These are phyloP conservation scores for Fraxinus americana DNA, from an alignment of 257 asterid species.

Conservation along the genomic window DNA sequence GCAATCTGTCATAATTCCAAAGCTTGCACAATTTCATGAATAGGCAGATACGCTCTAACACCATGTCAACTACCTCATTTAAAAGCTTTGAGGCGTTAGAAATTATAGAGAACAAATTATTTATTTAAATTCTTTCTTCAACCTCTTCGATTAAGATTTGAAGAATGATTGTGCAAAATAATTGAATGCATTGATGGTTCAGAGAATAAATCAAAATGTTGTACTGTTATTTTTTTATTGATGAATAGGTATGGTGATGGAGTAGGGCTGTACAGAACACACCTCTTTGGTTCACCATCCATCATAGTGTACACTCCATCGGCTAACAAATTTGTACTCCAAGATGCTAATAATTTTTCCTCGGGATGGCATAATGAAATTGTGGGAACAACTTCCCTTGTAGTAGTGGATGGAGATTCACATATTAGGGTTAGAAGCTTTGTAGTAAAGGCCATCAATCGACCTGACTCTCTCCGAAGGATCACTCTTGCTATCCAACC, in stretches of 20 bases:
- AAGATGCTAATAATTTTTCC: slow-evolving; percentile 29
- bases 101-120: no score
- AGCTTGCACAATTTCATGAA: no score
- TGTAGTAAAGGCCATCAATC: slow-evolving; percentile 47
- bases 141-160: no score
- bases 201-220: no score
- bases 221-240: not conserved
- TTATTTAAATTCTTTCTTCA: no score
- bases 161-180: no score
- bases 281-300: slow-evolving; percentile 56
- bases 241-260: slow-evolving; percentile 55
- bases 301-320: slow-evolving; percentile 47
- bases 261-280: slow-evolving; percentile 51
- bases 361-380: slow-evolving; percentile 47
- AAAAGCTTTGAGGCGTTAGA: no score
- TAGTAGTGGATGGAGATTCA: slow-evolving; percentile 39
- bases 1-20: no score
- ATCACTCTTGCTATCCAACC: slow-evolving; percentile 57
- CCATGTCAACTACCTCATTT: no score
- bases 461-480: slow-evolving; percentile 53
- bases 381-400: slow-evolving; percentile 38
- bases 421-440: slow-evolving; percentile 48
- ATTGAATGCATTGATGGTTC: no score
- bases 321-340: slow-evolving; percentile 48
- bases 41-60: no score